phyloP scores from a whole-genome alignment of 306 rosid species.

The Quillaja saponaria region DNA sequence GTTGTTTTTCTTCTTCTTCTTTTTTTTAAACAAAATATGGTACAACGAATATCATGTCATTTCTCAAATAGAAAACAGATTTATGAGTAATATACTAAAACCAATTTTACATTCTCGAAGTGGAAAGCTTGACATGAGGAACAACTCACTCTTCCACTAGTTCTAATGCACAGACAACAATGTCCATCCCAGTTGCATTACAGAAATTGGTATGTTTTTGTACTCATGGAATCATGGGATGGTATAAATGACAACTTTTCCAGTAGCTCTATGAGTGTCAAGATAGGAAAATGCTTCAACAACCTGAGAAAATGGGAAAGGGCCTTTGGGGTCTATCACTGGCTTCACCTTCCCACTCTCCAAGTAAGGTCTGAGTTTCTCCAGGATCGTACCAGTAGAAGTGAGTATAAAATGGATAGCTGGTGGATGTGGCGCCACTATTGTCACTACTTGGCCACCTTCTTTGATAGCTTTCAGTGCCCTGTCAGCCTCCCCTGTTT shows the following conservation, averaged over 20 bases:
- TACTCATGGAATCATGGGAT: slow-evolving; percentile 39
- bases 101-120: too few species aligned
- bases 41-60: too few species aligned
- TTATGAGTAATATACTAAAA: too few species aligned
- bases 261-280: slow-evolving; percentile 57
- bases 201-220: neutral
- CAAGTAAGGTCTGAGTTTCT: slow-evolving; percentile 58
- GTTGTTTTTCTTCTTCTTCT: too few species aligned
- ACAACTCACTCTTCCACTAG: too few species aligned
- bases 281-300: slow-evolving; percentile 61
- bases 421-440: slow-evolving; percentile 41
- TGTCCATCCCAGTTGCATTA: neutral
- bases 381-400: slow-evolving; percentile 49
- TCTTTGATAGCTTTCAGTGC: slow-evolving; percentile 62
- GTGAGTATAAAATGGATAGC: slow-evolving; percentile 35
- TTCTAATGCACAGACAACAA: neutral
- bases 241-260: slow-evolving; percentile 63
- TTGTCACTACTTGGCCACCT: slow-evolving; percentile 62
- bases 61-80: too few species aligned
- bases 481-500: slow-evolving; percentile 49
- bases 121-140: too few species aligned
- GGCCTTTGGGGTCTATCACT: slow-evolving; percentile 62
- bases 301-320: slow-evolving; percentile 55
- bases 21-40: too few species aligned
- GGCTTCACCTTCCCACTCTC: slow-evolving; percentile 77